Percentiles rank a stretch among this genome's conserved stretches.
phyloP scores from a whole-genome alignment of 257 asterid species.

The Solanum boliviense region DNA sequence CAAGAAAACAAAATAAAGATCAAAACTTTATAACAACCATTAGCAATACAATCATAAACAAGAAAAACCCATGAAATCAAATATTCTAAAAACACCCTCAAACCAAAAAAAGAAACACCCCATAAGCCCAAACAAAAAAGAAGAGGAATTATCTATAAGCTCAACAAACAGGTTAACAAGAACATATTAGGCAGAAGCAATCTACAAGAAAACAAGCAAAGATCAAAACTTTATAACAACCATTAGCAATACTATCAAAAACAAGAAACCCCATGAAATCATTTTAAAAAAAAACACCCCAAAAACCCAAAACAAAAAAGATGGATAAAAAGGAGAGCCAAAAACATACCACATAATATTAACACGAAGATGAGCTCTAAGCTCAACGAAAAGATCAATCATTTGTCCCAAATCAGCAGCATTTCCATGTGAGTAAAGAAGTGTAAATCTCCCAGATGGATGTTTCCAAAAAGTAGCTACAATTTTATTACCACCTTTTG shows the following conservation, averaged over 20 bases:
- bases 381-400: conserved; percentile 92
- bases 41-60: not conserved
- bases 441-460: conserved; percentile 67
- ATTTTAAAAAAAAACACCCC: not conserved
- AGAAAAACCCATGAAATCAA: conserved; percentile 3
- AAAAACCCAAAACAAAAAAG: not conserved
- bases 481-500: conserved; percentile 69
- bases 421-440: conserved; percentile 94
- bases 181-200: not conserved
- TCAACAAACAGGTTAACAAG: conserved; percentile 77
- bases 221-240: conserved; percentile 1
- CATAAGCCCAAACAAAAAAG: not conserved
- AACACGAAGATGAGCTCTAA: conserved; percentile 96
- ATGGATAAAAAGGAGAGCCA: not conserved
- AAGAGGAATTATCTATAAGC: conserved; percentile 35
- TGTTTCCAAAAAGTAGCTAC: conserved; percentile 97
- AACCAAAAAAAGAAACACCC: not conserved
- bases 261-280: conserved; percentile 4
- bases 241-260: conserved; percentile 1
- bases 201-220: not conserved
- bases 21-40: not conserved
- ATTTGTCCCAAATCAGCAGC: conserved; percentile 99
- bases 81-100: not conserved
- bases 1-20: not conserved
- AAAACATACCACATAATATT: conserved; percentile 72